phyloP scores from a whole-genome alignment of 1,284 basidiomycete genomes.

The Cutaneotrichosporon sp. region DNA sequence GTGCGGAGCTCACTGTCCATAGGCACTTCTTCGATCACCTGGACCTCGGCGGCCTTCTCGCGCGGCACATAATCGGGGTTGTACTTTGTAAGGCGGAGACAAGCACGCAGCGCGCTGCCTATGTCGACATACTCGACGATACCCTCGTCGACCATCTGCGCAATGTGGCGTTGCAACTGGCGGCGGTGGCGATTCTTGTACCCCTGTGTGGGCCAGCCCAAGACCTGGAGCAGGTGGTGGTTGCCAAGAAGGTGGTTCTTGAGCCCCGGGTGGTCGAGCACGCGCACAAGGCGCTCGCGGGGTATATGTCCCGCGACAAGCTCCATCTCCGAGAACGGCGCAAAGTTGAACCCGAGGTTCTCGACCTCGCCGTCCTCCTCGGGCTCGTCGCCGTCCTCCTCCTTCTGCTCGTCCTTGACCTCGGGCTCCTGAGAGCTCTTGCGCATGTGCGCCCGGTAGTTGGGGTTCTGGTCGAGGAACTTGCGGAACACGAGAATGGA shows the following conservation, averaged over 20 bases:
- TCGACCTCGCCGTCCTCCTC: slow-evolving; percentile 24
- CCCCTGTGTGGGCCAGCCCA: slow-evolving; percentile 22
- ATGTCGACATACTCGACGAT: slow-evolving; percentile 39
- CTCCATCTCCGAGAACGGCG: slow-evolving; percentile 37
- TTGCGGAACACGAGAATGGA: slow-evolving; percentile 42
- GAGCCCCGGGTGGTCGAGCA: slow-evolving; percentile 44
- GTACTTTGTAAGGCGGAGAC: slow-evolving; percentile 46
- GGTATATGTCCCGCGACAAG: slow-evolving; percentile 40
- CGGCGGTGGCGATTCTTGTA: slow-evolving; percentile 32
- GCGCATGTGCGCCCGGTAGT: slow-evolving; percentile 30
- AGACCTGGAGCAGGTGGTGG: slow-evolving; percentile 31
- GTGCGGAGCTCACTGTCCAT: slow-evolving; percentile 6
- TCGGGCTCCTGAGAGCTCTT: background rate
- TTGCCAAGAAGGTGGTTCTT: slow-evolving; percentile 43
- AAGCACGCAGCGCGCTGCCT: slow-evolving; percentile 32
- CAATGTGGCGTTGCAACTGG: slow-evolving; percentile 34
- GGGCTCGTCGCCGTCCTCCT: slow-evolving; percentile 12
- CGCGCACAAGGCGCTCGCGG: slow-evolving; percentile 38
- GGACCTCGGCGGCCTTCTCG: slow-evolving; percentile 7
- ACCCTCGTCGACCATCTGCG: slow-evolving; percentile 32
- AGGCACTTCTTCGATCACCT: slow-evolving; percentile 8
- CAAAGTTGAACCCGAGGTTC: slow-evolving; percentile 35
- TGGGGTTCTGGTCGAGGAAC: slow-evolving; percentile 41
- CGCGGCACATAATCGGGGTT: slow-evolving; percentile 31
- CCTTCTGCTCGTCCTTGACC: background rate